phyloP scores from a whole-genome alignment of 2,329 filamentous ascomycete genomes.

The Fusarium sacchari region DNA sequence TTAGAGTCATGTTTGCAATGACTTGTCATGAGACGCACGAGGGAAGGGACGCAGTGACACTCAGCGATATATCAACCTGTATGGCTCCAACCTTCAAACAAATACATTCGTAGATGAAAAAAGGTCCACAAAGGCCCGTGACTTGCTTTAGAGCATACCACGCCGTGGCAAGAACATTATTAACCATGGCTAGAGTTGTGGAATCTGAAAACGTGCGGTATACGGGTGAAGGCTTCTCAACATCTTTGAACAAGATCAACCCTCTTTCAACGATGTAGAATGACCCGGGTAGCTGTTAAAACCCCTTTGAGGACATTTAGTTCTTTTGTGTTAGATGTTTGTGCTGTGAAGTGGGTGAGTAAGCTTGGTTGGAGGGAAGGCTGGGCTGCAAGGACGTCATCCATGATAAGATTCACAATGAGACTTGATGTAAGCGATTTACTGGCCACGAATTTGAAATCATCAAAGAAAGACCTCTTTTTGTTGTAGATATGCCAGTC shows the following conservation, averaged over 20 bases:
- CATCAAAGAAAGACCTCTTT: slow-evolving; percentile 1
- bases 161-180: not conserved
- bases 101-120: not conserved
- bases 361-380: not conserved
- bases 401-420: not conserved
- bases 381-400: not conserved
- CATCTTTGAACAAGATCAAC: not conserved
- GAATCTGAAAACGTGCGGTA: too few relatives aligned
- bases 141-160: not conserved
- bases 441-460: not conserved
- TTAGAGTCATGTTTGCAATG: not conserved
- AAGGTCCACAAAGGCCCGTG: not conserved
- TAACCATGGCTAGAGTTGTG: not conserved
- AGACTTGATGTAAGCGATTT: not conserved
- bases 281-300: too few relatives aligned
- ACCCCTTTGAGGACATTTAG: too few relatives aligned
- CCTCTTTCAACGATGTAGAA: not conserved
- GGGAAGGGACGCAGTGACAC: not conserved
- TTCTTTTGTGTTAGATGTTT: not conserved
- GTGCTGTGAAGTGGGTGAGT: not conserved
- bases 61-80: not conserved
- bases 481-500: slow-evolving; percentile 7
- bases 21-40: not conserved
- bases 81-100: not conserved
- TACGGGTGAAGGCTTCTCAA: not conserved